A percentile compares a stretch with the other conserved stretches of the same genome.
Conservation (phyloP, 2,329 filamentous ascomycete species). For the Penicillium crustosum region DNA sequence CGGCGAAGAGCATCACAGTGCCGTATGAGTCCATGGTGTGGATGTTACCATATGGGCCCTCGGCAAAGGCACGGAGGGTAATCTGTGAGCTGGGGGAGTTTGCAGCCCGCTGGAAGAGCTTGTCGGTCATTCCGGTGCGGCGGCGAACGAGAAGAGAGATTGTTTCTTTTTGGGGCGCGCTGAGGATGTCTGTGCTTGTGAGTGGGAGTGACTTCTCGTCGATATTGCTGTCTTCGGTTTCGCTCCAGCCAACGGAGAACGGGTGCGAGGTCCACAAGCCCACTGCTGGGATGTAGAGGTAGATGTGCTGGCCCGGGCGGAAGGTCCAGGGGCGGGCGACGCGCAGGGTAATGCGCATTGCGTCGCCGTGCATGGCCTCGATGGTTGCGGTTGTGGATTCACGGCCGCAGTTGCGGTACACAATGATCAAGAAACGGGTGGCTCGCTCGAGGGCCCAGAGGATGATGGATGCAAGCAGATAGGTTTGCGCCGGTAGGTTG, state of each 20-base stretch:
- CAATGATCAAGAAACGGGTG: constrained; percentile 61
- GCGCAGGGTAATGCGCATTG: constrained; percentile 67
- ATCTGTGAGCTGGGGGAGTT: constrained; percentile 55
- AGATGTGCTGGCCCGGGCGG: constrained; percentile 70
- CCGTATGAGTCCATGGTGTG: constrained; percentile 90
- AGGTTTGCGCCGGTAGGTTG: constrained; percentile 67
- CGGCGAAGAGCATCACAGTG: constrained; percentile 85
- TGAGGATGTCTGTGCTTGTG: constrained; percentile 53
- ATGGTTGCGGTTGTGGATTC: constrained; percentile 65
- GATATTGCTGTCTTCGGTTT: constrained; percentile 52
- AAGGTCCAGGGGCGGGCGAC: constrained; percentile 67
- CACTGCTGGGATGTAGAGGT: constrained; percentile 67
- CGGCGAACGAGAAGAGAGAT: constrained; percentile 85
- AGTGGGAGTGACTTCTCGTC: constrained; percentile 46
- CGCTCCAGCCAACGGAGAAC: constrained; percentile 75
- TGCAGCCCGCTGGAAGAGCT: constrained; percentile 70
- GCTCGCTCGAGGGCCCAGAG: constrained; percentile 75
- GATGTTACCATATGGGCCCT: constrained; percentile 84
- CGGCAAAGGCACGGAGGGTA: constrained; percentile 70
- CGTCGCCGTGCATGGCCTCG: constrained; percentile 68
- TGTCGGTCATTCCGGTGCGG: constrained; percentile 82
- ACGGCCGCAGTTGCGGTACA: constrained; percentile 62
- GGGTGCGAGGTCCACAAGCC: constrained; percentile 72
- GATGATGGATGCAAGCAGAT: constrained; percentile 70
- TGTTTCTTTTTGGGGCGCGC: constrained; percentile 50